Conservation (phyloP, 306 rosid species). For the Elaeagnus macrophylla region DNA sequence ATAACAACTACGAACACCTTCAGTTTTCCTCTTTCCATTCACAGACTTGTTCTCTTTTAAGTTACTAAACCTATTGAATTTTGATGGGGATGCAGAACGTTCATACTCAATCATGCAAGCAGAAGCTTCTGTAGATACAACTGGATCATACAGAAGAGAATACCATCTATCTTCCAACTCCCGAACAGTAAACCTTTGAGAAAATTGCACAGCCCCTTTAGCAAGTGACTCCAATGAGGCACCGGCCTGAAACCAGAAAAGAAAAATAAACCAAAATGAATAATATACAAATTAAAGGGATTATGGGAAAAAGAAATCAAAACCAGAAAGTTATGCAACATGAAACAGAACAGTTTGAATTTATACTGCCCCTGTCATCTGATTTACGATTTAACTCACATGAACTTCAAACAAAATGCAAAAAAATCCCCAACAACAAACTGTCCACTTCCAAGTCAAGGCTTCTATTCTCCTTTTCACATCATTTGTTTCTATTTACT, state of each 20-base stretch:
- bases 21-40: conserved; percentile 56
- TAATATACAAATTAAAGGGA: neutral
- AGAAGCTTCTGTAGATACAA: conserved; percentile 54
- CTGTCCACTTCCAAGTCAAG: no score
- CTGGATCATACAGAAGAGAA: conserved; percentile 66
- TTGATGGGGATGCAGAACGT: conserved; percentile 41
- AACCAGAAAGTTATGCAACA: neutral
- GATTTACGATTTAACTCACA: neutral
- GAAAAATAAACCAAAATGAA: conserved; percentile 6
- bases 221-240: conserved; percentile 98
- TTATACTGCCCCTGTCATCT: neutral
- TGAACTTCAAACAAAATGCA: neutral
- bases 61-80: conserved; percentile 33
- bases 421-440: neutral
- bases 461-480: no score
- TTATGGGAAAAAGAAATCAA: neutral
- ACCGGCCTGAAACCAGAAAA: conserved; percentile 53
- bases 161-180: conserved; percentile 86
- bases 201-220: conserved; percentile 91
- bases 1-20: conserved; percentile 54
- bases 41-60: conserved; percentile 38
- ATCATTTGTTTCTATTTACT: no score
- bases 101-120: conserved; percentile 41
- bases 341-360: neutral
- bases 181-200: conserved; percentile 53